phyloP scores from a whole-genome alignment of 2,329 filamentous ascomycete species.

The Botrytis hyacinthi region DNA sequence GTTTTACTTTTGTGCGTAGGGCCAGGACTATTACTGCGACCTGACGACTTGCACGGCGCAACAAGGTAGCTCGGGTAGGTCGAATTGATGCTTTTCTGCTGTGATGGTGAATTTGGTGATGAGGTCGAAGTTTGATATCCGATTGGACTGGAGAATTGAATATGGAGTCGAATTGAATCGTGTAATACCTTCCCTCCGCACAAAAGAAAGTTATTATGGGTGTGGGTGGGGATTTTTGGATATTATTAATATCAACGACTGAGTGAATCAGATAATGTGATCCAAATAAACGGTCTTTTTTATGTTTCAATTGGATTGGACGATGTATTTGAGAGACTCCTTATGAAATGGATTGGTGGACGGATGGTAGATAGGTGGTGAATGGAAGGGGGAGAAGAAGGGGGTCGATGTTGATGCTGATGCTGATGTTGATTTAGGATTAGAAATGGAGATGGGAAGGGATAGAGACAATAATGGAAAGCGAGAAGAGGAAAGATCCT shows the following conservation, averaged over 20 bases:
- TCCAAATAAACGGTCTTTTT: not conserved
- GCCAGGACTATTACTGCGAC: not conserved
- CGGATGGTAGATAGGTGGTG: not conserved
- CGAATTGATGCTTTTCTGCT: not conserved
- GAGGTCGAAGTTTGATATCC: not conserved
- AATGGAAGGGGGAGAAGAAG: not conserved
- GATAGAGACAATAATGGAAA: not conserved
- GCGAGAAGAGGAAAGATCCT: not conserved
- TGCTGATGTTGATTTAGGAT: not conserved
- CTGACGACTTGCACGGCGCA: not conserved
- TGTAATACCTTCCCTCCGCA: not conserved
- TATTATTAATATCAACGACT: not conserved
- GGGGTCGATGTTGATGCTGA: not conserved
- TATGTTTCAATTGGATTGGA: not conserved
- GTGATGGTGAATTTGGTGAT: not conserved
- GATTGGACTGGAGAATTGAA: not conserved
- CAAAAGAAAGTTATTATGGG: not conserved
- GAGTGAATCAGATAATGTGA: not conserved
- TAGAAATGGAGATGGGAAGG: not conserved
- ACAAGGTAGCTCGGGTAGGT: not conserved
- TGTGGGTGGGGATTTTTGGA: not conserved
- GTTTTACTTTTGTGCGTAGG: not conserved
- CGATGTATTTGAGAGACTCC: not conserved
- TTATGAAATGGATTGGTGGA: not conserved
- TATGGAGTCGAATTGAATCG: not conserved